phyloP scores from a whole-genome alignment of 768 basidiomycete genomes.

The Mrakia frigida region DNA sequence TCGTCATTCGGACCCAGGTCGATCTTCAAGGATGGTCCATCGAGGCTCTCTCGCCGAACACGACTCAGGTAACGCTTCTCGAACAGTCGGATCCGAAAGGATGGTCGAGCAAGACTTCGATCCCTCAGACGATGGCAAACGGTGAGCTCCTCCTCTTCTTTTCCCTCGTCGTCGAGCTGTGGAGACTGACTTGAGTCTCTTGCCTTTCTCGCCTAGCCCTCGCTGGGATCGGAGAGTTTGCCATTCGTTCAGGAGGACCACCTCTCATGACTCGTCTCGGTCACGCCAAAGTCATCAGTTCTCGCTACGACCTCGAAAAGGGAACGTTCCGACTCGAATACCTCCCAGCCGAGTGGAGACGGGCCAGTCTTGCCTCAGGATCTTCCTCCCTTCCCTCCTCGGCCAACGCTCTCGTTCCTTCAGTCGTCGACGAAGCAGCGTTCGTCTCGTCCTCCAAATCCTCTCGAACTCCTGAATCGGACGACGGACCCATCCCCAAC shows the following conservation, averaged over 20 bases:
- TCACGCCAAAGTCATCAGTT: conserved; percentile 57
- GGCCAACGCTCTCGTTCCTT: neutral
- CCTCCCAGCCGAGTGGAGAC: conserved; percentile 42
- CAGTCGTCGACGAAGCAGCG: conserved; percentile 18
- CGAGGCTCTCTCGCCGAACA: conserved; percentile 88
- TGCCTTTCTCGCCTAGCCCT: conserved; percentile 58
- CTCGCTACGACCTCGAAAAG: conserved; percentile 83
- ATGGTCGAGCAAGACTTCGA: conserved; percentile 90
- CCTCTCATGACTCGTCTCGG: conserved; percentile 83
- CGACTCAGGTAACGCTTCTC: conserved; percentile 83
- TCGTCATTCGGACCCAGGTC: conserved; percentile 83
- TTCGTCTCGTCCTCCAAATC: conserved; percentile 11
- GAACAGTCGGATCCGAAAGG: conserved; percentile 97
- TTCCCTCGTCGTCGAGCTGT: neutral
- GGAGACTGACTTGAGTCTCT: neutral
- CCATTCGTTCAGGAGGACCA: conserved; percentile 91
- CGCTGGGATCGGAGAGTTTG: conserved; percentile 89
- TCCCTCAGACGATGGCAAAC: conserved; percentile 75
- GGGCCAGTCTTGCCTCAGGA: conserved; percentile 25
- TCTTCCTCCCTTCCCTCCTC: neutral
- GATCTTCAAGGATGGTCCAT: conserved; percentile 99
- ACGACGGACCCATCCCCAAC: conserved; percentile 26
- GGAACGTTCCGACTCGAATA: conserved; percentile 78
- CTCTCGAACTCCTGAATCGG: neutral
- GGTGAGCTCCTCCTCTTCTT: neutral